Base-by-base conservation (phyloP, 2,329 filamentous ascomycete genomes). In the Xylaria sp. region DNA sequence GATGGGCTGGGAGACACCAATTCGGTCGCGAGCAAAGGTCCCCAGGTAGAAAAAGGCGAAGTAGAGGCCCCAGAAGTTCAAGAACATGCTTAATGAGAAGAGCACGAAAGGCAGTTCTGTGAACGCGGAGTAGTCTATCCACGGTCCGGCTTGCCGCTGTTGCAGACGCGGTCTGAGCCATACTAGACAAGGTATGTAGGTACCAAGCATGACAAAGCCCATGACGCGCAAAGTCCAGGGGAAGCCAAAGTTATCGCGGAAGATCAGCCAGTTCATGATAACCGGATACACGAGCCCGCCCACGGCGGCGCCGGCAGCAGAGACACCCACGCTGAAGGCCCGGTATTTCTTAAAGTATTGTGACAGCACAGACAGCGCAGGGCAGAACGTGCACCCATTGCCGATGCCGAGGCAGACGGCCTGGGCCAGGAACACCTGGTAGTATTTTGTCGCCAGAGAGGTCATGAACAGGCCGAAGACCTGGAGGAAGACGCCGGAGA, bases 301-400 rank as follows among this genome's bases (percentile, higher is more conserved):
- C 8, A 86, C 77, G 18, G 79, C 81, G 48, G 79, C 82, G 8
- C 87, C 87, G 19, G 77, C 77, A 0, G 85, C 84, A n/a, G n/a
- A n/a, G n/a, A n/a, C n/a, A n/a, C n/a, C n/a, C n/a, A n/a, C n/a
- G 8, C 82, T 86, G 2, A 89, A 69, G 0, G 80, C 78, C 42
- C 83, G 76, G 56, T 76, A 80, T 41, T 72, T 76, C 49, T 72
- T 73, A 64, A 89, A 90, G 62, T 90, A 90, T 86, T 3, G 86
- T 82, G 1, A 90, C 72, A 2, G 88, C 80, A 1, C 87, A 82
- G 26, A 90, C 77, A 39, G 80, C 76, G 0, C n/a, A n/a, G 88
- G 84, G 44, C 85, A 81, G n/a, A n/a, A n/a, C n/a, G n/a, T 70
- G 56, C 78, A 83, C 4, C n/a, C n/a, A n/a, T n/a, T n/a, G n/a